Conservation (phyloP, 75 land plant species). For the Cunninghamia lanceolata region DNA sequence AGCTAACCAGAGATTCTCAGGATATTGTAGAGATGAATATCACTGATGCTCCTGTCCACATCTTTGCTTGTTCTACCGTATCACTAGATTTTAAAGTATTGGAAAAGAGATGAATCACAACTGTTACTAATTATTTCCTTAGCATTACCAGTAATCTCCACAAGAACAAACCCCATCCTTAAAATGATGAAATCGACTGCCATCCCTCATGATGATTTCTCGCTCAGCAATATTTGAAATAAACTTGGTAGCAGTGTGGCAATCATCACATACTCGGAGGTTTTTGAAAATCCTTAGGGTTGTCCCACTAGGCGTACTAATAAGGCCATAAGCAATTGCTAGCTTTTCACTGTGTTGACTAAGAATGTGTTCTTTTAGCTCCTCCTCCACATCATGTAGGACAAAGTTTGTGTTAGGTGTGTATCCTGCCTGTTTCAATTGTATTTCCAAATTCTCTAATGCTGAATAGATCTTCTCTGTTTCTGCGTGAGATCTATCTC, state of each 20-base stretch:
- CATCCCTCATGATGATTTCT: background rate
- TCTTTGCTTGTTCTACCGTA: background rate
- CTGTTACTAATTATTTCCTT: background rate
- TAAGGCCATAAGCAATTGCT: background rate
- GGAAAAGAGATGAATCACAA: background rate
- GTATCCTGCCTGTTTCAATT: background rate
- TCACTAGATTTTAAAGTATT: background rate
- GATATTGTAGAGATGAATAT: background rate
- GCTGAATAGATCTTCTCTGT: conserved; percentile 4
- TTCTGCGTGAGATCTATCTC: conserved; percentile 14
- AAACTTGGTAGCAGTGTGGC: background rate
- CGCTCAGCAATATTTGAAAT: background rate
- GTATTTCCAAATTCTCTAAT: background rate
- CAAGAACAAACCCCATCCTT: background rate
- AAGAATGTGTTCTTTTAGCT: background rate
- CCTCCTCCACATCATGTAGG: background rate
- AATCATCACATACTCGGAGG: background rate
- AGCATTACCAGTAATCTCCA: background rate
- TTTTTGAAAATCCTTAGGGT: background rate
- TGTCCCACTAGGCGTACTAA: background rate
- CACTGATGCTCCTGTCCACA: background rate
- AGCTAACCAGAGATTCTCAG: background rate
- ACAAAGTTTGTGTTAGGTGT: background rate
- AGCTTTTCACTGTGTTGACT: background rate
- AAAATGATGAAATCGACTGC: conserved; percentile 2